Evolutionary conservation across 495 filamentous ascomycete species (phyloP), one percentile per base, ranked within the genome.

Genomic region (Hyaloscypha bicolor): DNA sequence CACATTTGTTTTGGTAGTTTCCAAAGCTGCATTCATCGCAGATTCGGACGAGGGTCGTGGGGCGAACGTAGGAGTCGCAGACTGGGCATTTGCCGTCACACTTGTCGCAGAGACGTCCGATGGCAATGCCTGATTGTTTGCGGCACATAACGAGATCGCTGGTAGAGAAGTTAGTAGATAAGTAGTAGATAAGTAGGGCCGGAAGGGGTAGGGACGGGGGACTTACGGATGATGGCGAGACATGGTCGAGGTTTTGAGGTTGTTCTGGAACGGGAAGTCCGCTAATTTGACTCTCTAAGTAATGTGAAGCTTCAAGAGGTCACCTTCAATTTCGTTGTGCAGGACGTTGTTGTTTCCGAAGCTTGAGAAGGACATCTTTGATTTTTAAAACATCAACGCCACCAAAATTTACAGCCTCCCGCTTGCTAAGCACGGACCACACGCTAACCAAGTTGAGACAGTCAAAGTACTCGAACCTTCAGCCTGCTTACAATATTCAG

Each of bases 1-100:
- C 93, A 75, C 95, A 99, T 77, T 99, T 99, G 80, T 99, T 99
- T 82, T 98, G 95, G 81, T 98, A 99, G 82, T 99, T 99, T 73
- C 95, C 95, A 78, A 99, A 99, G 74, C 90, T 91, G 83, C 95
- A 99, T 80, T 99, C 95, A 80, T 99, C 95, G 83, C 95, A 99
- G 81, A 99, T 98, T 69, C 94, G 90, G 61, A 96, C 94, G 37
- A 97, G 89, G 6, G 96, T 99, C 8, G 96, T 98, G 2, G 95
- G 95, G 5, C 95, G 93, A 67, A 99, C 95, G 85, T 99, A 99
- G 69, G 91, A 94, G 78, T 99, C 95, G 86, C 95, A 99, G 68
- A 98, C 93, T 53, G 95, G 95, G 71, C 95, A 99, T 85, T 98
- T 99, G 80, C 95, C 95, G 81, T 99, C 95, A 83, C 95, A 99